These are phyloP conservation scores for Exobasidium rhododendri DNA, from an alignment of 1,284 basidiomycete species.

Conservation along the genomic window DNA sequence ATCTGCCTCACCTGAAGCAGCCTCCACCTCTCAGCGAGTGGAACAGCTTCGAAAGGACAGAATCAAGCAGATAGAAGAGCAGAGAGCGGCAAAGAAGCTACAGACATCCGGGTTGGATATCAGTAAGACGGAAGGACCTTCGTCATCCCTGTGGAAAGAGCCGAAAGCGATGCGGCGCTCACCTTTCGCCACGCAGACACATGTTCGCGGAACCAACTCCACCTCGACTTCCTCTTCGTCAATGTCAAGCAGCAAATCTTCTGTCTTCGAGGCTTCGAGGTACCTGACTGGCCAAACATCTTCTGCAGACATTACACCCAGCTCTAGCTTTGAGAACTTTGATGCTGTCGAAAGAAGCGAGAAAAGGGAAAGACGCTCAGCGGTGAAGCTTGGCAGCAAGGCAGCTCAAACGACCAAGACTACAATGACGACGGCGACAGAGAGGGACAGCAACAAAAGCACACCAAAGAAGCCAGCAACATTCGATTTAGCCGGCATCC, in stretches of 20 bases:
- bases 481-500: conserved; percentile 32
- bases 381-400: no score
- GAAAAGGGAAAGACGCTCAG: no score
- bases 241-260: conserved; percentile 16
- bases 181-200: background rate
- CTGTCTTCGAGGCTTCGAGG: background rate
- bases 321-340: conserved; percentile 33
- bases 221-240: conserved; percentile 28
- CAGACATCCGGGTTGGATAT: no score
- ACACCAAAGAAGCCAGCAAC: background rate
- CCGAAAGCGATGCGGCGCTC: no score
- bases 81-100: conserved; percentile 5
- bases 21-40: background rate
- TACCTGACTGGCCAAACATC: background rate
- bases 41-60: background rate
- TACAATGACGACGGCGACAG: no score
- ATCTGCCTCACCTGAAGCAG: background rate
- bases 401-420: no score
- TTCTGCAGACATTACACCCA: conserved; percentile 26
- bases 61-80: conserved; percentile 1
- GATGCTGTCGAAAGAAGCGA: conserved; percentile 10
- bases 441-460: no score
- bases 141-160: no score
- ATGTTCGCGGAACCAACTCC: background rate
- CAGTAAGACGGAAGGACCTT: no score